Evolutionary conservation across 257 asterid species (phyloP).

Genomic region (Datura wrightii): DNA sequence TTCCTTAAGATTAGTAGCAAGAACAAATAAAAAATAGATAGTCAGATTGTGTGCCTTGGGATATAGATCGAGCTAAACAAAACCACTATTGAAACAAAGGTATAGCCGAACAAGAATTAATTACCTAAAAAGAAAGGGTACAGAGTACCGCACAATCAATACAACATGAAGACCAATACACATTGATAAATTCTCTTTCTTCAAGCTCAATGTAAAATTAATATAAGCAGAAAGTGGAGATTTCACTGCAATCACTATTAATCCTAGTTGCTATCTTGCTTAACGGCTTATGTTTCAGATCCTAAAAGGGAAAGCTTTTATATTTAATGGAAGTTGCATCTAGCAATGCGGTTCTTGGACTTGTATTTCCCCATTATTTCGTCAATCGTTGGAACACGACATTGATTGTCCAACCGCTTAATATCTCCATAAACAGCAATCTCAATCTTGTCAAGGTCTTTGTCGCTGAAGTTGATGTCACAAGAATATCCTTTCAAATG

Average conservation of each 20-base stretch:
- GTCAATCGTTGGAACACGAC: conserved; percentile 57
- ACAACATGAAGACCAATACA: conserved; percentile 11
- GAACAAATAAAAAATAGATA: neutral
- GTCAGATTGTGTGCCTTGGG: neutral
- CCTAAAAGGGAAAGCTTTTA: conserved; percentile 31
- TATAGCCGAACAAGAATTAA: neutral
- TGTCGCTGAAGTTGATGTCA: conserved; percentile 58
- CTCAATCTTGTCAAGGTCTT: conserved; percentile 67
- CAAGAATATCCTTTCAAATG: conserved; percentile 76
- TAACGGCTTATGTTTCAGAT: neutral
- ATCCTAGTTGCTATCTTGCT: neutral
- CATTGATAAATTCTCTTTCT: neutral
- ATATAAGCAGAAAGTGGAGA: conserved; percentile 24
- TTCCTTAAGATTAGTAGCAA: conserved; percentile 28
- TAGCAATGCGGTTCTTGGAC: conserved; percentile 46
- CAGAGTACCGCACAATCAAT: conserved; percentile 11
- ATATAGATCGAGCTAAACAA: neutral
- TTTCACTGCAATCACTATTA: conserved; percentile 23
- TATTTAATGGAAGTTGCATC: conserved; percentile 49
- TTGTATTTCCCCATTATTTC: conserved; percentile 49
- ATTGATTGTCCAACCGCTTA: conserved; percentile 32
- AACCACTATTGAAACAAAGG: neutral
- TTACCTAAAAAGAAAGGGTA: neutral
- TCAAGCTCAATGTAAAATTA: neutral
- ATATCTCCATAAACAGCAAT: conserved; percentile 79